A percentile compares a stretch with the other conserved stretches of the same genome.
These are phyloP conservation scores for Apostasia shenzhenica DNA, from an alignment of 106 monocot species.

Conservation along the genomic window DNA sequence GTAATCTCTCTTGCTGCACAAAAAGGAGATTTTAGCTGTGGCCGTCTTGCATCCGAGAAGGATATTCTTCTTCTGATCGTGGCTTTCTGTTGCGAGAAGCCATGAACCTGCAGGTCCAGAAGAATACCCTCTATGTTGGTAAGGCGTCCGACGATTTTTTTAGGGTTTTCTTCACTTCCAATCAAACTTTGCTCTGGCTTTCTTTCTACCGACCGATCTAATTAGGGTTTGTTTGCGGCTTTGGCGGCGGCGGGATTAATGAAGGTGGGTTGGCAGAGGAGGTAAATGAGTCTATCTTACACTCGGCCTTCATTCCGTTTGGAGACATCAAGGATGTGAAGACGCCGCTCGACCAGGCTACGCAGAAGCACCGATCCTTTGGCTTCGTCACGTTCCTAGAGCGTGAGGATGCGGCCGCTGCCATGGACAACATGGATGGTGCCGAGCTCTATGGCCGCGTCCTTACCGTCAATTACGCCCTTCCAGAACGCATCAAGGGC, in stretches of 20 bases:
- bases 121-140: constrained; percentile 94
- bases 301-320: constrained; percentile 92
- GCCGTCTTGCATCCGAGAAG: too few species aligned
- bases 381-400: constrained; percentile 98
- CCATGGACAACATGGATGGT: constrained; percentile 98
- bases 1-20: too few species aligned
- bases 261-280: constrained; percentile 87
- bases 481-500: constrained; percentile 93
- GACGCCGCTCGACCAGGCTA: constrained; percentile 96
- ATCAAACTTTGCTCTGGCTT: neutral
- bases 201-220: neutral
- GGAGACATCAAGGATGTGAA: constrained; percentile 99
- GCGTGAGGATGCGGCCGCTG: constrained; percentile 87
- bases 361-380: constrained; percentile 97
- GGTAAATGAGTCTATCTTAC: constrained; percentile 86
- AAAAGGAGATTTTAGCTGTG: too few species aligned
- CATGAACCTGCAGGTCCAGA: constrained; percentile 39
- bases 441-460: constrained; percentile 87
- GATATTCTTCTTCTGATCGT: neutral
- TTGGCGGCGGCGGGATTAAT: neutral
- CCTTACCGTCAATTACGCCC: constrained; percentile 85
- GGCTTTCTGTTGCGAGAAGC: neutral
- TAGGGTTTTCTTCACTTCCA: neutral
- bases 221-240: neutral
- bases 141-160: neutral